Evolutionary conservation across 352 stramenopile genomes (phyloP).

Genomic region (Phytopythium aichiense): DNA sequence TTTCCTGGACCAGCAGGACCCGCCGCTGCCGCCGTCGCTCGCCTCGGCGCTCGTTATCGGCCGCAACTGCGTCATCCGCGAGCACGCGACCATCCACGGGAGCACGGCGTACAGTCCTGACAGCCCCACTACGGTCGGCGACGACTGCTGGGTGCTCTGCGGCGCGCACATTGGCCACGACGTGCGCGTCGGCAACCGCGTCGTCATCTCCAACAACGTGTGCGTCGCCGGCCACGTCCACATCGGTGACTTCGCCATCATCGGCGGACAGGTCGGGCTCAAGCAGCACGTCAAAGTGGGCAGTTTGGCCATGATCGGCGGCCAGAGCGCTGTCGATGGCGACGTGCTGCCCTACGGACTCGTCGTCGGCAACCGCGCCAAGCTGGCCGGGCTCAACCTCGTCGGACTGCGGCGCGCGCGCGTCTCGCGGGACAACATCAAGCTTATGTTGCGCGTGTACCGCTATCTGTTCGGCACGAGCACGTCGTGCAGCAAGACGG

Average conservation of each 20-base stretch:
- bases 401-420: slow-evolving; percentile 63
- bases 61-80: slow-evolving; percentile 70
- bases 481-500: slow-evolving; percentile 45
- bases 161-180: slow-evolving; percentile 76
- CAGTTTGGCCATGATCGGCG: slow-evolving; percentile 70
- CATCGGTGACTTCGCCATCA: slow-evolving; percentile 70
- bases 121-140: slow-evolving; percentile 50
- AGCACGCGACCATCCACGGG: slow-evolving; percentile 81
- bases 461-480: slow-evolving; percentile 69
- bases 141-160: slow-evolving; percentile 79
- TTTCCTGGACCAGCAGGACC: slow-evolving; percentile 6
- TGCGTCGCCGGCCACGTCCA: slow-evolving; percentile 76
- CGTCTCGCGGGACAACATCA: slow-evolving; percentile 61
- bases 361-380: slow-evolving; percentile 70
- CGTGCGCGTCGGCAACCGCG: slow-evolving; percentile 47
- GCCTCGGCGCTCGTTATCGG: slow-evolving; percentile 47
- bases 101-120: slow-evolving; percentile 62
- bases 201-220: slow-evolving; percentile 82
- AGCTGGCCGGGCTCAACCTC: slow-evolving; percentile 73
- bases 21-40: not conserved
- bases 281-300: slow-evolving; percentile 77
- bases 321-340: slow-evolving; percentile 75
- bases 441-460: slow-evolving; percentile 71
- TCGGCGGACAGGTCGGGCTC: slow-evolving; percentile 72
- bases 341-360: slow-evolving; percentile 80